Evolutionary conservation across 2,329 filamentous ascomycete species (phyloP), one percentile per base, ranked within the genome.

Genomic region (Rhynchosporium secalis): DNA sequence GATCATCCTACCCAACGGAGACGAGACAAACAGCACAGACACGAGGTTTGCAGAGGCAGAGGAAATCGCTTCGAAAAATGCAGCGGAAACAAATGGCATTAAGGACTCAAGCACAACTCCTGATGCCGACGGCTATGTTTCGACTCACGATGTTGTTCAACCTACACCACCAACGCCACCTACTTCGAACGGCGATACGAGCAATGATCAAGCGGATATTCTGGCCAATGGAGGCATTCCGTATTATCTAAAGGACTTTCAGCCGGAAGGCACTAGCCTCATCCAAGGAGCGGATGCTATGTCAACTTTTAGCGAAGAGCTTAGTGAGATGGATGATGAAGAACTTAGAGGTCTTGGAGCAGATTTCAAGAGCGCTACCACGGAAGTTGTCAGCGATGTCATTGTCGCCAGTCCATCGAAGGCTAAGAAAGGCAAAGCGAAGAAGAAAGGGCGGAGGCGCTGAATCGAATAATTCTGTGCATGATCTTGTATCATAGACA

Each of bases 311-410:
- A 96, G 91, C 70, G 93, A 96, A 75, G 91, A 94, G 69, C 81
- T 97, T 28, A 96, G 90, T 61, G 94, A 97, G 72, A 86, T 97
- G 73, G 93, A 96, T 70, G 93, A 97, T 67, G 92, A 96, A 57
- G 91, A 94, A 76, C 80, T 96, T 62, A 87, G 90, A 70, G 91
- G 89, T 40, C 78, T 92, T 13, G 68, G 68, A 46, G 77, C 78
- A 13, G 76, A 76, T 31, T 58, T 67, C 28, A 63, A 66, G 47
- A 62, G 57, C 26, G 67, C 62, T 8, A 60, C 52, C 43, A 61
- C 20, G 28, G 64, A 67, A 29, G 55, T 47, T 29, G 51, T 62
- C 20, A 55, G 43, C 26, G 58, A 52, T 43, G 56, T 63, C 12
- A 48, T 64, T 28, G 57, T 52, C 26, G 62, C 62, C 20, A 62